A percentile compares a stretch with the other conserved stretches of the same genome.
These are phyloP conservation scores for Phytophthora podocarpi DNA, from an alignment of 352 stramenopile genomes.

Conservation along the genomic window DNA sequence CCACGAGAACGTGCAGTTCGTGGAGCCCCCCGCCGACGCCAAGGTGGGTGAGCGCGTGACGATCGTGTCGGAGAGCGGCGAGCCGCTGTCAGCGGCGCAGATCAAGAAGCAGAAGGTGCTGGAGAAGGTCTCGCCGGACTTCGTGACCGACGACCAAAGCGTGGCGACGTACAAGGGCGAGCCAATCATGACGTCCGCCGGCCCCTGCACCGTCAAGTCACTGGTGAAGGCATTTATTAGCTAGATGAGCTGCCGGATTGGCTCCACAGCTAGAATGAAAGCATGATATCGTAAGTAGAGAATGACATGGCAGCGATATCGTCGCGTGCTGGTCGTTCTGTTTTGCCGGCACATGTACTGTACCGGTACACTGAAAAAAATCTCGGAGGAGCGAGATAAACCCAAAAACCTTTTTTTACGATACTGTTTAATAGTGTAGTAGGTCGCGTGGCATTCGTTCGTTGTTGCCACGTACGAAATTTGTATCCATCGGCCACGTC, in stretches of 20 bases:
- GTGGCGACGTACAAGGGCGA: constrained; percentile 85
- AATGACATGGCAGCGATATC: constrained; percentile 13
- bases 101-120: constrained; percentile 91
- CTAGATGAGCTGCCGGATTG: constrained; percentile 36
- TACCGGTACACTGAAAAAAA: too few relatives aligned
- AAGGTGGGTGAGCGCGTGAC: constrained; percentile 94
- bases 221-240: constrained; percentile 74
- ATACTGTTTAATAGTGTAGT: too few relatives aligned
- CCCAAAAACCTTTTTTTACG: too few relatives aligned
- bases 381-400: too few relatives aligned
- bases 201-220: constrained; percentile 62
- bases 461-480: not conserved
- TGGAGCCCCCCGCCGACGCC: constrained; percentile 93
- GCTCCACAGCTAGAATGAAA: constrained; percentile 9
- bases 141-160: constrained; percentile 68
- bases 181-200: constrained; percentile 73
- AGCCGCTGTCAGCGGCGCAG: constrained; percentile 77
- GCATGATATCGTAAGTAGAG: constrained; percentile 27
- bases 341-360: too few relatives aligned
- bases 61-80: constrained; percentile 72
- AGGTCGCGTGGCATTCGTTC: too few relatives aligned
- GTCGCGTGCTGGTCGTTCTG: too few relatives aligned
- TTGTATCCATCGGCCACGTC: not conserved
- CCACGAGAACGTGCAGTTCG: constrained; percentile 94
- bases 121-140: constrained; percentile 72